phyloP scores from a whole-genome alignment of 768 basidiomycete genomes.

The Mycena epipterygia region DNA sequence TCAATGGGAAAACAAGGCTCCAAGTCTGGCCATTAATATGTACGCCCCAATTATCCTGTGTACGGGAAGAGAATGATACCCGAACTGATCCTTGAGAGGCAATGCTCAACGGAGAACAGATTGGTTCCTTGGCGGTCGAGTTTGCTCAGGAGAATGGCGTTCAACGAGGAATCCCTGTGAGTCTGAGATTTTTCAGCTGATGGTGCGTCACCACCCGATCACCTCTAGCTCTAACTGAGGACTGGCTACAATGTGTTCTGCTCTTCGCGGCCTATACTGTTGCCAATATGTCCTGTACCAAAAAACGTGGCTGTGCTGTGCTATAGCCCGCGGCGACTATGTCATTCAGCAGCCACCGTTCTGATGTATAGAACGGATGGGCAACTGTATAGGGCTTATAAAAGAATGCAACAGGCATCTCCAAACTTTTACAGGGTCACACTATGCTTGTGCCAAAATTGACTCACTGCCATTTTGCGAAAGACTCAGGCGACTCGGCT shows the following conservation, averaged over 20 bases:
- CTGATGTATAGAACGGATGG: too few relatives aligned
- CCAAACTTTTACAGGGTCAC: too few relatives aligned
- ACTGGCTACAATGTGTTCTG: constrained; percentile 3
- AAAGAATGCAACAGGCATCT: too few relatives aligned
- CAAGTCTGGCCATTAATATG: constrained; percentile 12
- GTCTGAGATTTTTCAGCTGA: background rate
- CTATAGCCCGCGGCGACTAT: background rate
- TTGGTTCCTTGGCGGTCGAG: constrained; percentile 18
- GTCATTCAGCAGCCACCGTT: constrained; percentile 5
- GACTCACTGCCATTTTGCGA: too few relatives aligned
- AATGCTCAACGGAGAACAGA: constrained; percentile 2
- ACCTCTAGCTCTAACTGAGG: background rate
- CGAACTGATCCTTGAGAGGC: constrained; percentile 11
- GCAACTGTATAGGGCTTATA: too few relatives aligned
- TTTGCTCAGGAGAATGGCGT: constrained; percentile 14
- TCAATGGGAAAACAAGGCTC: constrained; percentile 2
- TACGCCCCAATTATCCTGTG: constrained; percentile 16
- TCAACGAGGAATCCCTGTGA: constrained; percentile 13
- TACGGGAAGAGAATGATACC: constrained; percentile 12
- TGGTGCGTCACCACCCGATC: constrained; percentile 15
- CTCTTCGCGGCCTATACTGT: constrained; percentile 3
- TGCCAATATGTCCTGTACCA: constrained; percentile 6
- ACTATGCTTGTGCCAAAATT: too few relatives aligned
- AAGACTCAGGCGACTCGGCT: too few relatives aligned
- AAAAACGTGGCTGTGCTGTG: constrained; percentile 3